Conservation (phyloP, 2,329 filamentous ascomycete genomes). For the Colletotrichum salicis region DNA sequence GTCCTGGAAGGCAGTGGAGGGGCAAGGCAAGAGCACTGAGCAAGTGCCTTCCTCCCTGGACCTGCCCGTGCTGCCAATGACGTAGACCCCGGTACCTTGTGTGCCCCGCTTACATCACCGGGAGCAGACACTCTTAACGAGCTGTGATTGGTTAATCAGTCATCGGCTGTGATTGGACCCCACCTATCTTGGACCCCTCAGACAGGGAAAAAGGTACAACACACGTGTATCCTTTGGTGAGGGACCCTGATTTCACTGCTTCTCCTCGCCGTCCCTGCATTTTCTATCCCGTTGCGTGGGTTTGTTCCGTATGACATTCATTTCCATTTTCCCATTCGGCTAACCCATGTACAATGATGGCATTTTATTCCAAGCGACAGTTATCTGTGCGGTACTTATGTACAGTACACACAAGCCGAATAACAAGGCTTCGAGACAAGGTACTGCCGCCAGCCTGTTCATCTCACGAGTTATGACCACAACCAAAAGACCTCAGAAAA, state of each 20-base stretch:
- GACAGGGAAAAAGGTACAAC: no score
- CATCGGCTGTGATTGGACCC: background rate
- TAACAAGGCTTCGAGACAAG: no score
- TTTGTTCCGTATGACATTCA: background rate
- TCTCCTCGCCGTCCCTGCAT: background rate
- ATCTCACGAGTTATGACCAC: background rate
- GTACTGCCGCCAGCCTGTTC: no score
- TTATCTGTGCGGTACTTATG: background rate
- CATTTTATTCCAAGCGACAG: background rate
- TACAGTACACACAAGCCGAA: background rate
- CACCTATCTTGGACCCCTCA: background rate
- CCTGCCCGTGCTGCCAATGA: background rate
- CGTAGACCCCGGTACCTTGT: background rate
- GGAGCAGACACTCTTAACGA: background rate
- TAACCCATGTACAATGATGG: background rate
- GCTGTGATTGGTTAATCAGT: background rate
- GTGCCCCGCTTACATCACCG: background rate
- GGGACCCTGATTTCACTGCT: background rate
- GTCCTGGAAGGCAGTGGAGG: no score
- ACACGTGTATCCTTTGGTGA: background rate
- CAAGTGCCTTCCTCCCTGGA: background rate
- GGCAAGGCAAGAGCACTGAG: background rate
- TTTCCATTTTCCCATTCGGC: background rate
- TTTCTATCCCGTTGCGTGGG: background rate
- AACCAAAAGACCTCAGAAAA: conserved; percentile 36